Base-by-base conservation (phyloP, 306 rosid species). In the Castanea crenata region DNA sequence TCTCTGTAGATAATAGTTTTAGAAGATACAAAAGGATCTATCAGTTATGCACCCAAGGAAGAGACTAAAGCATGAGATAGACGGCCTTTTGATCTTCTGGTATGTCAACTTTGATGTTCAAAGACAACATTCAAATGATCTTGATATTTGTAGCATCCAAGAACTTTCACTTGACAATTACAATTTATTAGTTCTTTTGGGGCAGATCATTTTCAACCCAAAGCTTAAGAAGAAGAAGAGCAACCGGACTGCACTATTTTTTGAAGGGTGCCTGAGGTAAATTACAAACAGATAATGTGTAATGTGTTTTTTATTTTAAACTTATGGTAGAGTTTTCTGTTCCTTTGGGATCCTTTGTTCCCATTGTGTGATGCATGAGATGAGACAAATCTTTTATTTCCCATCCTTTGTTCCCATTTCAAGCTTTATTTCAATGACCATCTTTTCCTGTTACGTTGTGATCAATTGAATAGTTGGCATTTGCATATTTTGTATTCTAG, bases 191-290 rank as follows among this genome's bases (percentile, higher is more conserved):
- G 86, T 83, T 92, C 32, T 61, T 71, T 91, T 89, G 96, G 78
- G 74, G 74, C 90, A 91, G 99, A 97, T 91, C 65, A 87, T 94
- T 82, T 10, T 91, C 64, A 94, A 92, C 72, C 97, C 99, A 59
- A 87, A 84, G 86, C 92, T 94, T 38, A 80, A n/a, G n/a, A n/a
- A 82, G 85, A 91, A 89, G 88, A 94, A 77, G 80, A 87, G 97
- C 91, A 84, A 90, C 74, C 89, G 61, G 83, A 92, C 95, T 72
- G 97, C 97, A 27, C 79, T 91, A 14, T 94, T 91, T 85, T 94
- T 92, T 76, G 95, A 94, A 92, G 99, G 99, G 62, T 94, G 99
- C 84, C 86, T 94, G 74, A 94, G 99, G 99, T 94, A 85, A 79
- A 75, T 29, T 76, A 58, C 21, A 74, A 63, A 55, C 55, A 38